phyloP scores from a whole-genome alignment of 495 filamentous ascomycete genomes.

The Penicillium atrosanguineum region DNA sequence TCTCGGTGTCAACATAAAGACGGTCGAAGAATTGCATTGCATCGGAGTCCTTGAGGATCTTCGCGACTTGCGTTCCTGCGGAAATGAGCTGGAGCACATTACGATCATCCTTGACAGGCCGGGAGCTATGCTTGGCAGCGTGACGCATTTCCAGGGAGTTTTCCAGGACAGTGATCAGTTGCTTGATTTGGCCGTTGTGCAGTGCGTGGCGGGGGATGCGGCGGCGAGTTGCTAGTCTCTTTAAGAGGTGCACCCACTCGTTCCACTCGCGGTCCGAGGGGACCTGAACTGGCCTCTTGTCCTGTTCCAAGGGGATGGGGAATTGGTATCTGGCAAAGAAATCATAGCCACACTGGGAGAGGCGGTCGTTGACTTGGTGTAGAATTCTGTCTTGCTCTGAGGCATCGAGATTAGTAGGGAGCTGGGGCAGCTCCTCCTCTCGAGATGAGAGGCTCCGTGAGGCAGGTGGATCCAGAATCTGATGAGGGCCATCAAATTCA shows the following conservation, averaged over 20 bases:
- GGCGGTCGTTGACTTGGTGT: constrained; percentile 73
- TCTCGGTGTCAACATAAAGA: constrained; percentile 70
- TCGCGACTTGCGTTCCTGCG: constrained; percentile 81
- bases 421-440: constrained; percentile 74
- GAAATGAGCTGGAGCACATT: constrained; percentile 85
- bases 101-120: constrained; percentile 84
- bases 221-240: constrained; percentile 79
- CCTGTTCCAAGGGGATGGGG: constrained; percentile 74
- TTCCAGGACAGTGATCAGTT: constrained; percentile 77
- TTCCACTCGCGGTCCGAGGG: constrained; percentile 86
- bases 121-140: constrained; percentile 75
- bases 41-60: constrained; percentile 75
- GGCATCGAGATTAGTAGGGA: constrained; percentile 77
- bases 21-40: constrained; percentile 78
- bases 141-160: constrained; percentile 85
- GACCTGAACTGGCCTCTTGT: constrained; percentile 75
- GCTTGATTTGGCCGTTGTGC: constrained; percentile 88
- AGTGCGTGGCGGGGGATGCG: constrained; percentile 78
- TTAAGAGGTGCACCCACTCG: constrained; percentile 87
- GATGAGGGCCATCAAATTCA: constrained; percentile 85
- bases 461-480: constrained; percentile 67
- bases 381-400: constrained; percentile 82
- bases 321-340: constrained; percentile 90
- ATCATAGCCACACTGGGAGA: constrained; percentile 83
- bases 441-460: constrained; percentile 65